Percentiles rank a stretch among this genome's conserved stretches.
Conservation (phyloP, 1,284 basidiomycete genomes). For the Megacollybia platyphylla region DNA sequence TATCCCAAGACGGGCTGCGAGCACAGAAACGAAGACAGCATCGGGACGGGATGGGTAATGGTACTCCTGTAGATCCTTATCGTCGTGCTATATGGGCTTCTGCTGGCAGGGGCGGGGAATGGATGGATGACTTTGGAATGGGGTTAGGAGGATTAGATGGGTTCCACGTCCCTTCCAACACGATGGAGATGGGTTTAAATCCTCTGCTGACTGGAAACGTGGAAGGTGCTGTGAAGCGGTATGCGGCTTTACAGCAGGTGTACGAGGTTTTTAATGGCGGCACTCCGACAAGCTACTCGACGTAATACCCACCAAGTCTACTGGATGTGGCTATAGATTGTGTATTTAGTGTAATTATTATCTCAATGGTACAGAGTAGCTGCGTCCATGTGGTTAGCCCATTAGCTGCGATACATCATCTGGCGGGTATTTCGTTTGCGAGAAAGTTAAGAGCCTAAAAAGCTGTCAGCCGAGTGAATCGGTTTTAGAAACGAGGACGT, state of each 20-base stretch:
- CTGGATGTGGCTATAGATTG: neutral
- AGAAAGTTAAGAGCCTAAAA: conserved; percentile 77
- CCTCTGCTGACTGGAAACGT: neutral
- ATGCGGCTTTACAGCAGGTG: neutral
- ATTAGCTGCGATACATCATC: conserved; percentile 84
- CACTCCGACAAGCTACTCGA: too few relatives aligned
- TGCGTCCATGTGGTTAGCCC: conserved; percentile 35
- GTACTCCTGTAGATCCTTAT: neutral
- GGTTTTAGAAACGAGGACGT: conserved; percentile 10
- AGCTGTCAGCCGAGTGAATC: neutral
- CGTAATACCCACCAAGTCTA: neutral
- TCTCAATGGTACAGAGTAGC: neutral
- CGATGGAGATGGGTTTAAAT: neutral
- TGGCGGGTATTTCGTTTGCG: conserved; percentile 90
- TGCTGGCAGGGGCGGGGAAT: neutral
- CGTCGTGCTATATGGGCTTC: neutral
- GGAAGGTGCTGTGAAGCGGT: neutral
- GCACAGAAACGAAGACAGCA: neutral
- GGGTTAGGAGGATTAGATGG: too few relatives aligned
- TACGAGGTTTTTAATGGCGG: too few relatives aligned
- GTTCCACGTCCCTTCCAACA: too few relatives aligned
- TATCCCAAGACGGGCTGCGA: neutral
- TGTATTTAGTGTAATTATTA: neutral
- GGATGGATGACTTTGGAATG: too few relatives aligned
- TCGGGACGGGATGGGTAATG: neutral